Evolutionary conservation across 306 rosid genomes (phyloP).

Genomic region (Quercus variabilis): DNA sequence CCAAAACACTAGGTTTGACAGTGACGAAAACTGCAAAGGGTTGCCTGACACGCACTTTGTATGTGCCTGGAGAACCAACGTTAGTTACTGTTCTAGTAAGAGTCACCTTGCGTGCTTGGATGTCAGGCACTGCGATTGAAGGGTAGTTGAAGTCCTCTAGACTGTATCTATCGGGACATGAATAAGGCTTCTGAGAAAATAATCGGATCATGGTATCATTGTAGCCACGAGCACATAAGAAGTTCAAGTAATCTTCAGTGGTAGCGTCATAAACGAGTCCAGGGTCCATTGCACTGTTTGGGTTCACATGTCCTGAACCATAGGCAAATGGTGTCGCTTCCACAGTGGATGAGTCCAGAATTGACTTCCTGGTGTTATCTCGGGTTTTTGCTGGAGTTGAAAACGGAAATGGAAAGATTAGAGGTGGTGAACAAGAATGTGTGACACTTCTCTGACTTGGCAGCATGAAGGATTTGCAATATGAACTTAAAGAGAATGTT

Average conservation of each 20-base stretch:
- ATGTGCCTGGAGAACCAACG: slow-evolving; percentile 46
- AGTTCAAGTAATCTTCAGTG: slow-evolving; percentile 43
- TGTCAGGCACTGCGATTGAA: slow-evolving; percentile 32
- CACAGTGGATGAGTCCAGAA: neutral
- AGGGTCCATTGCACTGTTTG: slow-evolving; percentile 53
- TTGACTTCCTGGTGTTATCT: slow-evolving; percentile 12
- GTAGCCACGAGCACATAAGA: slow-evolving; percentile 56
- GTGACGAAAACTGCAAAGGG: slow-evolving; percentile 30
- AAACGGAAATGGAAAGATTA: neutral
- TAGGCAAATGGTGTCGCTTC: slow-evolving; percentile 48
- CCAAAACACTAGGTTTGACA: slow-evolving; percentile 31
- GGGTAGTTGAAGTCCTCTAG: slow-evolving; percentile 60
- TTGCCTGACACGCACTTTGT: slow-evolving; percentile 24
- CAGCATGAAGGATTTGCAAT: neutral
- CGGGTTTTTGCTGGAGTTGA: slow-evolving; percentile 30
- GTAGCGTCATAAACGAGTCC: slow-evolving; percentile 59
- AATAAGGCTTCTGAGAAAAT: slow-evolving; percentile 19
- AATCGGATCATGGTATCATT: slow-evolving; percentile 2
- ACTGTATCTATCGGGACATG: slow-evolving; percentile 36
- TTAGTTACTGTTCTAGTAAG: slow-evolving; percentile 49
- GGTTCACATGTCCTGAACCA: slow-evolving; percentile 56
- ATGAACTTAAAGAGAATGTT: neutral
- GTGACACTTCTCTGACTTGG: neutral
- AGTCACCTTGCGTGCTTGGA: neutral
- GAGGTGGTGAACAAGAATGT: neutral